Evolutionary conservation across 257 asterid species (phyloP).

Genomic region (Solanum verrucosum): DNA sequence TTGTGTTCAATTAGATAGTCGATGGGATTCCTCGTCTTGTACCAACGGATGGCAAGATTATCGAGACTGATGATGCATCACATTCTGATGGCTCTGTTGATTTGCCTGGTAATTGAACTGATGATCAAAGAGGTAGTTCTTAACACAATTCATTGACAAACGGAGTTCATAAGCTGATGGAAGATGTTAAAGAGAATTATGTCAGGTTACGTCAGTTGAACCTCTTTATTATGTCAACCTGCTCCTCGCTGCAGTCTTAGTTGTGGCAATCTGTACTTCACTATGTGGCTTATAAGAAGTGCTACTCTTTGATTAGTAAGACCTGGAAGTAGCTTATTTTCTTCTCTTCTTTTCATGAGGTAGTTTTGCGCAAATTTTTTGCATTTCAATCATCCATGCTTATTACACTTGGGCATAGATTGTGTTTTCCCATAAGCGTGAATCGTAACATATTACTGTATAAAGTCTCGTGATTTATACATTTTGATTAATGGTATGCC

Average conservation of each 20-base stretch:
- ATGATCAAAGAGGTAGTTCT: background rate
- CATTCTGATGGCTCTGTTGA: constrained; percentile 6
- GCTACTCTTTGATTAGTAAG: background rate
- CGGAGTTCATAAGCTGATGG: background rate
- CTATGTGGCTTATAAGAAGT: background rate
- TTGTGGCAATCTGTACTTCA: background rate
- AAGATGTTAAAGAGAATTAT: background rate
- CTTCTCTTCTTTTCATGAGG: constrained; percentile 27
- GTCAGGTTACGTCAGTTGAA: background rate
- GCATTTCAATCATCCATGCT: background rate
- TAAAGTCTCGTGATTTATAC: background rate
- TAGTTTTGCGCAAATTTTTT: constrained; percentile 12
- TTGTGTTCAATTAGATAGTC: constrained; percentile 22
- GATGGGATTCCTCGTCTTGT: constrained; percentile 71
- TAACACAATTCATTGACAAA: background rate
- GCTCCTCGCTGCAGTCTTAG: background rate
- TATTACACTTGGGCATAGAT: background rate
- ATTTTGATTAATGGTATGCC: background rate
- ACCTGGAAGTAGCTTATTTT: background rate
- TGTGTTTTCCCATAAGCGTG: background rate
- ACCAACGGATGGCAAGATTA: constrained; percentile 45
- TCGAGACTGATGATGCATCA: constrained; percentile 16
- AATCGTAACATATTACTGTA: background rate
- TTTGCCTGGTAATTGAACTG: constrained; percentile 6
- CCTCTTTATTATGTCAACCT: background rate